Conservation (phyloP, 371 early-diverging fungal species). For the Blakeslea trispora region DNA sequence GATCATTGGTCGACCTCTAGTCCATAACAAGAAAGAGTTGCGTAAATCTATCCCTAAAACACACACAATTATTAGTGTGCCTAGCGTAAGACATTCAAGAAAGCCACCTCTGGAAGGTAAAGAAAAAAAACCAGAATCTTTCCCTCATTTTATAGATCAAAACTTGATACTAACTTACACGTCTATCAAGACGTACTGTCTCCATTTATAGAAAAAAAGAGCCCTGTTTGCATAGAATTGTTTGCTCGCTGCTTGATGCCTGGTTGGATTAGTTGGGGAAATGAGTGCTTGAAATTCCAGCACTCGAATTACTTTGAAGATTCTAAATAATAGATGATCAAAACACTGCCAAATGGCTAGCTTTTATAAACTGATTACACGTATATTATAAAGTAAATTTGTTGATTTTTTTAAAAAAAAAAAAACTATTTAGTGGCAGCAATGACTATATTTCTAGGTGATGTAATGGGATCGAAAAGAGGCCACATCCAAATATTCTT, state of each 20-base stretch:
- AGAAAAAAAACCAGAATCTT: background rate
- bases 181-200: conserved; percentile 22
- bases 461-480: conserved; percentile 42
- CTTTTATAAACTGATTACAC: too few relatives aligned
- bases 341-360: too few relatives aligned
- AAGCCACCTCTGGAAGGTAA: conserved; percentile 66
- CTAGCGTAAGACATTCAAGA: conserved; percentile 63
- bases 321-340: too few relatives aligned
- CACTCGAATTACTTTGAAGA: conserved; percentile 39
- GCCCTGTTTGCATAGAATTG: conserved; percentile 60
- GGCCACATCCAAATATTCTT: conserved; percentile 50
- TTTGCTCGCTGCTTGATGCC: conserved; percentile 70
- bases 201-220: conserved; percentile 22
- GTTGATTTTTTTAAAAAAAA: too few relatives aligned
- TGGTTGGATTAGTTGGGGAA: conserved; percentile 78
- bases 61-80: conserved; percentile 56
- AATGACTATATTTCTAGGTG: conserved; percentile 51
- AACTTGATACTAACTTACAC: too few relatives aligned
- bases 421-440: conserved; percentile 38
- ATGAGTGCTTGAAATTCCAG: conserved; percentile 70
- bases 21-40: background rate
- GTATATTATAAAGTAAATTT: too few relatives aligned
- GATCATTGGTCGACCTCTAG: conserved; percentile 47
- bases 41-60: conserved; percentile 3
- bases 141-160: too few relatives aligned